Conservation (phyloP, 805 yeast species). For the Kluyveromyces starmeri region DNA sequence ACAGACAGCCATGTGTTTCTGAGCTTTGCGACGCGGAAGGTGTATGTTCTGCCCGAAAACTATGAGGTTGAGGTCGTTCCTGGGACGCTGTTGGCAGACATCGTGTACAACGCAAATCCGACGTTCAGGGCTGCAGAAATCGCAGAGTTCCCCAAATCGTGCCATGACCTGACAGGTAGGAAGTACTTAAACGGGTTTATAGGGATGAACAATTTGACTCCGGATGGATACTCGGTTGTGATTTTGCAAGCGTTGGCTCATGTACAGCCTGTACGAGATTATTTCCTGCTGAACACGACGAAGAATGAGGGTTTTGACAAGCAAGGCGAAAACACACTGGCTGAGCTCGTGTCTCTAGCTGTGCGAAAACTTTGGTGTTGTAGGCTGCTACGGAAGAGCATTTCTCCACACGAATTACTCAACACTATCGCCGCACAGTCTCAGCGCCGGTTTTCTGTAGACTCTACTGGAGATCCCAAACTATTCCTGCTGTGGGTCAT, state of each 20-base stretch:
- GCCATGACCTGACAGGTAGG: constrained; percentile 37
- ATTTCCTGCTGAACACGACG: constrained; percentile 25
- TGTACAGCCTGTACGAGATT: constrained; percentile 40
- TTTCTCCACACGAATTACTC: constrained; percentile 60
- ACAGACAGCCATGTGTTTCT: constrained; percentile 56
- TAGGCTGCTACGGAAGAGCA: constrained; percentile 46
- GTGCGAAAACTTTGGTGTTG: constrained; percentile 59
- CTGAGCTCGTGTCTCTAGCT: constrained; percentile 35
- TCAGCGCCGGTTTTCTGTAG: constrained; percentile 34
- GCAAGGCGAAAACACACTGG: too few relatives aligned
- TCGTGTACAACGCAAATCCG: constrained; percentile 46
- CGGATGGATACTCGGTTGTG: constrained; percentile 49
- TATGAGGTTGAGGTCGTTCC: constrained; percentile 30
- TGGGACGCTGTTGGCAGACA: constrained; percentile 38
- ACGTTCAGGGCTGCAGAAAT: constrained; percentile 33
- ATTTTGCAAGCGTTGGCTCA: constrained; percentile 50
- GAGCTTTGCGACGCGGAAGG: constrained; percentile 40
- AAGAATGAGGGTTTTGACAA: too few relatives aligned
- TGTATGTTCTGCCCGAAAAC: constrained; percentile 56
- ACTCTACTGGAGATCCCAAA: constrained; percentile 42
- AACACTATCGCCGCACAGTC: constrained; percentile 39
- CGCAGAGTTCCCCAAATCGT: constrained; percentile 22
- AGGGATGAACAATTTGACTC: constrained; percentile 49
- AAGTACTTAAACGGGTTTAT: constrained; percentile 54
- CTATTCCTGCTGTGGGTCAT: constrained; percentile 52